Percentiles rank a stretch among this genome's conserved stretches.
These are phyloP conservation scores for Microdochium nivale DNA, from an alignment of 2,329 filamentous ascomycete genomes.

Conservation along the genomic window DNA sequence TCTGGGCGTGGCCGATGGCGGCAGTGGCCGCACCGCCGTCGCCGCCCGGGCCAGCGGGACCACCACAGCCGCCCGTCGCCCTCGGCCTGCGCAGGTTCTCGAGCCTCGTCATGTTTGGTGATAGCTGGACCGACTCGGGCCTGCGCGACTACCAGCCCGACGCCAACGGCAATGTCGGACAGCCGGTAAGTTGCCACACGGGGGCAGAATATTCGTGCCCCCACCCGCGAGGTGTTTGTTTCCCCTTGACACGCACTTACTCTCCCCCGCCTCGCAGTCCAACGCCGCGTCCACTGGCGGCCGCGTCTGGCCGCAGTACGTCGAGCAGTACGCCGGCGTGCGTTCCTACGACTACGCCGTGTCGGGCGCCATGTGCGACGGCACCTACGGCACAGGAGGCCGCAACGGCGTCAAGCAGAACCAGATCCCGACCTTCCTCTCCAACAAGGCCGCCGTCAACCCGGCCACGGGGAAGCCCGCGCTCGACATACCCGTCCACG, in stretches of 20 bases:
- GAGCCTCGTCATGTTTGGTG: constrained; percentile 2
- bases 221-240: too few relatives aligned
- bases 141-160: constrained; percentile 1
- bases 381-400: constrained; percentile 4
- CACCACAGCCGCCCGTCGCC: background rate
- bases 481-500: constrained; percentile 43
- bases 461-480: constrained; percentile 58
- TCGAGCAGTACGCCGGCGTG: constrained; percentile 8
- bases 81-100: constrained; percentile 1
- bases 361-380: constrained; percentile 11
- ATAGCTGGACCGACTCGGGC: constrained; percentile 3
- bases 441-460: constrained; percentile 13
- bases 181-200: background rate
- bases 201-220: background rate
- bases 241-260: background rate
- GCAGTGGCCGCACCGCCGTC: background rate
- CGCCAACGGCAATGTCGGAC: constrained; percentile 1
- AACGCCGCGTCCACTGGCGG: constrained; percentile 3
- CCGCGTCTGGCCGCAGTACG: constrained; percentile 8
- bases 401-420: constrained; percentile 6
- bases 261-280: background rate
- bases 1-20: background rate
- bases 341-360: constrained; percentile 12
- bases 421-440: constrained; percentile 7
- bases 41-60: background rate